phyloP scores from a whole-genome alignment of 176 grass and related monocot genomes.

The Avena sativa region DNA sequence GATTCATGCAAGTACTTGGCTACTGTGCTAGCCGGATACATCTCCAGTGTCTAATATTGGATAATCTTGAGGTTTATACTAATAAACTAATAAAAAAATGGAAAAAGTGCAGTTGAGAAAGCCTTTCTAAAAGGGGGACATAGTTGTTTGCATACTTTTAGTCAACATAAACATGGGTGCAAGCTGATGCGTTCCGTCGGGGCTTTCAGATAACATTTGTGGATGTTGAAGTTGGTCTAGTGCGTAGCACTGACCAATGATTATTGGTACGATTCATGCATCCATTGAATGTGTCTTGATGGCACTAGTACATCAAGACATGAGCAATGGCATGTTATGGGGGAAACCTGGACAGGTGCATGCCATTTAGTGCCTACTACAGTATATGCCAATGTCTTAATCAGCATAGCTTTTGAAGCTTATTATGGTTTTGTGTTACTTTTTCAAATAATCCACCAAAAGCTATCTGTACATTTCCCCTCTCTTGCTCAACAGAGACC shows the following conservation, averaged over 20 bases:
- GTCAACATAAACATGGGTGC: neutral
- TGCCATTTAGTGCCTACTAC: conserved; percentile 22
- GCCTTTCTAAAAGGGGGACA: neutral
- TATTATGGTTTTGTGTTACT: conserved; percentile 1
- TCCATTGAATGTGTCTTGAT: conserved; percentile 43
- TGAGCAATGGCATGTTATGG: conserved; percentile 37
- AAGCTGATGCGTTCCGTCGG: neutral
- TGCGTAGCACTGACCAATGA: conserved; percentile 39
- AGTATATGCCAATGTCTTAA: conserved; percentile 33
- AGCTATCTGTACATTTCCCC: neutral
- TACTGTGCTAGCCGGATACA: neutral
- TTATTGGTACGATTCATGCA: conserved; percentile 25
- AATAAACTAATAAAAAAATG: neutral
- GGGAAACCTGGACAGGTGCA: conserved; percentile 21
- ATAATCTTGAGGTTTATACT: neutral
- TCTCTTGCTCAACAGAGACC: conserved; percentile 2
- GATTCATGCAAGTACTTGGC: no score
- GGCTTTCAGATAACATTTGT: conserved; percentile 18
- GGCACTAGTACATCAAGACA: conserved; percentile 27
- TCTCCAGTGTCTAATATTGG: neutral
- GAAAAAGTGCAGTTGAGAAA: neutral
- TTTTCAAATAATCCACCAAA: neutral
- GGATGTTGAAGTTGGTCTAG: conserved; percentile 27
- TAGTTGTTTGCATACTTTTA: conserved; percentile 8
- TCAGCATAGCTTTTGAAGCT: neutral